Evolutionary conservation across 2,329 filamentous ascomycete genomes (phyloP).

Genomic region (Talaromyces sp.): DNA sequence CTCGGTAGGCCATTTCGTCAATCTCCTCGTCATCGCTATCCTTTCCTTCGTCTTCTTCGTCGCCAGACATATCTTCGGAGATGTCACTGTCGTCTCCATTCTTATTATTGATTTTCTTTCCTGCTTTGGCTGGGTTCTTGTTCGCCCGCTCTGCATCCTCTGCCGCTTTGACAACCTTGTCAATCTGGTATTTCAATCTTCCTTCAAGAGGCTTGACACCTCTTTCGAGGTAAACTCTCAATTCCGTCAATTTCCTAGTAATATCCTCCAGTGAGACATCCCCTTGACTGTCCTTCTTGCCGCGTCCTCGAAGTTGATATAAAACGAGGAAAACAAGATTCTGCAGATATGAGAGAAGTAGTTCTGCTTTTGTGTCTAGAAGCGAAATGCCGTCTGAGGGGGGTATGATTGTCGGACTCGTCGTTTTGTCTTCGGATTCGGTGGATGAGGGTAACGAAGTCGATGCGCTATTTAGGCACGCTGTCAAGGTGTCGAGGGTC

Average conservation of each 20-base stretch:
- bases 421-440: slow-evolving; percentile 31
- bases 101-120: slow-evolving; percentile 31
- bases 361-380: slow-evolving; percentile 91
- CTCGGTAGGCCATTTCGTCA: slow-evolving; percentile 61
- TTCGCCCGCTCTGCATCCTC: slow-evolving; percentile 47
- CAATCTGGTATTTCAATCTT: slow-evolving; percentile 90
- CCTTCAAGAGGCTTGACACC: slow-evolving; percentile 87
- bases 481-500: slow-evolving; percentile 34
- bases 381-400: slow-evolving; percentile 86
- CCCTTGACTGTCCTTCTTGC: slow-evolving; percentile 12
- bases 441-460: slow-evolving; percentile 32
- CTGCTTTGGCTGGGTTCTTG: slow-evolving; percentile 27
- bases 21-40: slow-evolving; percentile 47
- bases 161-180: slow-evolving; percentile 85
- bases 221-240: slow-evolving; percentile 89
- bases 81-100: slow-evolving; percentile 49
- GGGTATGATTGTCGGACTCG: slow-evolving; percentile 69
- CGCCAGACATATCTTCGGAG: slow-evolving; percentile 35
- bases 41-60: slow-evolving; percentile 51
- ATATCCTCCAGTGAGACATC: slow-evolving; percentile 57
- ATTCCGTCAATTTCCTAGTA: slow-evolving; percentile 81
- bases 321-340: slow-evolving; percentile 87
- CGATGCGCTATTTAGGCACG: slow-evolving; percentile 33
- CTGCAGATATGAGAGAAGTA: slow-evolving; percentile 94
- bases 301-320: slow-evolving; percentile 66